Percentiles rank a stretch among this genome's conserved stretches.
These are phyloP conservation scores for Ascosphaera apis DNA, from an alignment of 2,329 filamentous ascomycete genomes.

Conservation along the genomic window DNA sequence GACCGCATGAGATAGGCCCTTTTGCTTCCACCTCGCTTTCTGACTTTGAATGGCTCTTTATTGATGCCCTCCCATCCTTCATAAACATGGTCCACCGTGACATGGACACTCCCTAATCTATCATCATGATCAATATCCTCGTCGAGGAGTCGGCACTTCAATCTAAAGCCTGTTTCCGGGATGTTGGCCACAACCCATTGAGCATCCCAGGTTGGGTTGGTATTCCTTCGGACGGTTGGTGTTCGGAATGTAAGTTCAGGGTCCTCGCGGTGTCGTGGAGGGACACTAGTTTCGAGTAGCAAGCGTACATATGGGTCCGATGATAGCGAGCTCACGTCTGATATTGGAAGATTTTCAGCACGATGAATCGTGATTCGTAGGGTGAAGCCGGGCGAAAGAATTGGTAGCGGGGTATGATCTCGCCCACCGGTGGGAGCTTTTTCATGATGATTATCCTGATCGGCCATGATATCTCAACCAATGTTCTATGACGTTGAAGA, in stretches of 20 bases:
- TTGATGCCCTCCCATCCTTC: slow-evolving; percentile 47
- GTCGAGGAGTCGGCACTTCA: slow-evolving; percentile 76
- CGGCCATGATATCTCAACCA: too few species aligned
- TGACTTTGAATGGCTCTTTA: slow-evolving; percentile 43
- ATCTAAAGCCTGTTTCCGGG: slow-evolving; percentile 52
- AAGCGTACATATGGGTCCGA: slow-evolving; percentile 68
- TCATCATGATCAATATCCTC: slow-evolving; percentile 82
- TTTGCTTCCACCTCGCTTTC: slow-evolving; percentile 64
- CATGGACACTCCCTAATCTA: slow-evolving; percentile 62
- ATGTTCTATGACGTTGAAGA: too few species aligned
- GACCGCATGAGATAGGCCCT: slow-evolving; percentile 58
- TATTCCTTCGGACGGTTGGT: slow-evolving; percentile 46
- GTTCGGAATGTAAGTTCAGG: slow-evolving; percentile 53
- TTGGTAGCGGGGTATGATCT: slow-evolving; percentile 54
- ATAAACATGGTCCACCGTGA: slow-evolving; percentile 36
- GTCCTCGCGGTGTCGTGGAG: slow-evolving; percentile 65
- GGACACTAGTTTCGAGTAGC: slow-evolving; percentile 48
- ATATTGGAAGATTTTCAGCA: slow-evolving; percentile 59
- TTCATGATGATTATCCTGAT: too few species aligned
- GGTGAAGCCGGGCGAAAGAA: slow-evolving; percentile 56
- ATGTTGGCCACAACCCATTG: slow-evolving; percentile 79
- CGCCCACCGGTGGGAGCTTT: slow-evolving; percentile 40
- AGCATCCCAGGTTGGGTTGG: slow-evolving; percentile 59
- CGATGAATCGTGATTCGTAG: slow-evolving; percentile 65
- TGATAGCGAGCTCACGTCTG: slow-evolving; percentile 52